phyloP scores from a whole-genome alignment of 495 filamentous ascomycete genomes.

The Penicillium fimorum region DNA sequence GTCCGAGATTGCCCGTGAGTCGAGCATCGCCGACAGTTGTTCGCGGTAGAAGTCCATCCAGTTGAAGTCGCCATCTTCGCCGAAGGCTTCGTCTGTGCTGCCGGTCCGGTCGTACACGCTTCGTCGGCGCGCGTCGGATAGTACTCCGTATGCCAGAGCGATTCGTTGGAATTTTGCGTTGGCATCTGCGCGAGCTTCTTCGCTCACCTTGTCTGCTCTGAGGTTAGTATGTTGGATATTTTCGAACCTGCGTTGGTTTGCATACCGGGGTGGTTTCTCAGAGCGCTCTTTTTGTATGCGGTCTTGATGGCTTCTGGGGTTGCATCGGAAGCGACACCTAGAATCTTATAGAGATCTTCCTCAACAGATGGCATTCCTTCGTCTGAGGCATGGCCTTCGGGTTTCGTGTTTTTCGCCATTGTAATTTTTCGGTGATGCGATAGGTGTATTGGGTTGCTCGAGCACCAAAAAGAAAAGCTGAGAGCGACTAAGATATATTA shows the following conservation, averaged over 20 bases:
- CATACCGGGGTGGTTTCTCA: conserved; percentile 89
- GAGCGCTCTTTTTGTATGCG: conserved; percentile 85
- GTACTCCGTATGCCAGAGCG: conserved; percentile 89
- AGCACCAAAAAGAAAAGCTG: not conserved
- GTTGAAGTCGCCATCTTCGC: conserved; percentile 76
- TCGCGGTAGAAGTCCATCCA: conserved; percentile 86
- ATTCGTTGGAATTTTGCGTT: conserved; percentile 81
- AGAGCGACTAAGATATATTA: not conserved
- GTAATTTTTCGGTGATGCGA: not conserved
- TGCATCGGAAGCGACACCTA: conserved; percentile 66
- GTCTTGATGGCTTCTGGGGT: conserved; percentile 85
- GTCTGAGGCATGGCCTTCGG: conserved; percentile 17
- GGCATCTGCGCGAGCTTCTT: conserved; percentile 62
- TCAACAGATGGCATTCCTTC: conserved; percentile 46
- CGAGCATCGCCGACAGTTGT: conserved; percentile 73
- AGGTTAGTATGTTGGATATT: not conserved
- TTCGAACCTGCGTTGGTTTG: not conserved
- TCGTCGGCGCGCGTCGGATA: conserved; percentile 75
- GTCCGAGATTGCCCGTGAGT: conserved; percentile 62
- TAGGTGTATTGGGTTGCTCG: not conserved
- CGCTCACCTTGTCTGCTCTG: conserved; percentile 64
- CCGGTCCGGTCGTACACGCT: conserved; percentile 86
- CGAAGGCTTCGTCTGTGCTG: conserved; percentile 74
- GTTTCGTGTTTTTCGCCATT: conserved; percentile 24
- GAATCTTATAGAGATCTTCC: conserved; percentile 86